Evolutionary conservation across 2,329 filamentous ascomycete genomes (phyloP), one percentile per base, ranked within the genome.

Genomic region (Xylaria arbuscula): DNA sequence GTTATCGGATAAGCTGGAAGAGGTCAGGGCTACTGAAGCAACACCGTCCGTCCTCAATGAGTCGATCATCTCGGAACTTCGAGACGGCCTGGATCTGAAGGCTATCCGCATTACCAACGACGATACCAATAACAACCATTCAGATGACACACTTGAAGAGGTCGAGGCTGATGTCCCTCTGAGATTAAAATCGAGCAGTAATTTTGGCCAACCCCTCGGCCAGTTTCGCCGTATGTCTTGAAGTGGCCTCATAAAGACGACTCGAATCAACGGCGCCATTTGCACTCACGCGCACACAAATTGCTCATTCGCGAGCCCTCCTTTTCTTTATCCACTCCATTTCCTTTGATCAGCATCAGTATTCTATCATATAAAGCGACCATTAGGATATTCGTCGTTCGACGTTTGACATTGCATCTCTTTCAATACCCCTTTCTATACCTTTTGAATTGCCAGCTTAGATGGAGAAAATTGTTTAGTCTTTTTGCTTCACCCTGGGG

Each of bases 1-100:
- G 66, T 76, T 89, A 17, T 83, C 84, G 45, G 81, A 86, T 73
- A 88, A 85, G 74, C 80, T 89, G 2, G 81, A 85, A 66, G 81
- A 83, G 50, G 82, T 83, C 64, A 82, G 80, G 61, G 82, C 81
- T 15, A 78, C 82, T 22, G 82, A 86, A 45, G 80, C 83, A 1
- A 78, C 85, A 0, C 86, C 86, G 0, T 82, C 83, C 2, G 80
- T 81, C 2, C 73, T 81, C 32, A 80, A 79, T 61, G 59, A 62
- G 38, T 32, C n/a, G 7, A 28, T 15, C 28, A 34, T 45, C 9
- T 22, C 57, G 10, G 70, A 72, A 2, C 70, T 66, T 36, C 38
- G 38, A 34, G 51, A 51, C 17, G 22, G 13, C 15, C 3, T n/a
- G 17, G 45, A 66, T 36, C 51, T 56, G 7, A 64, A 68, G 65